A percentile compares a stretch with the other conserved stretches of the same genome.
Evolutionary conservation across 345 rosid genomes (phyloP).

Genomic region (Eucalyptus marginata): DNA sequence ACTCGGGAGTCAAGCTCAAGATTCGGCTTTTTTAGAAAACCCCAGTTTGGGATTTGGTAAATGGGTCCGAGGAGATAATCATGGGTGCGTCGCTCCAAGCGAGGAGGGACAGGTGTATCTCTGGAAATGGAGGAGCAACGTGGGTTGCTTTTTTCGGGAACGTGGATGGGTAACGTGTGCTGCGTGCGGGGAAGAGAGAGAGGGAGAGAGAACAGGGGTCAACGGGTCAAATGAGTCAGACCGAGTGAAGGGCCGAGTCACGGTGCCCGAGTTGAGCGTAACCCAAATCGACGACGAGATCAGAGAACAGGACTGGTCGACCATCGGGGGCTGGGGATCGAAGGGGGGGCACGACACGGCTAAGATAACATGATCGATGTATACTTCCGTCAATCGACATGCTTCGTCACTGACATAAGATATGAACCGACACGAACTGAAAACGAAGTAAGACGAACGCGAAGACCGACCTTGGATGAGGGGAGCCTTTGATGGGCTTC

Average conservation of each 20-base stretch:
- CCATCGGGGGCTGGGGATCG: not conserved
- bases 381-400: not conserved
- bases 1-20: not conserved
- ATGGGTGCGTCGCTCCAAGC: not conserved
- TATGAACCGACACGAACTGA: not conserved
- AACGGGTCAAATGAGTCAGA: not conserved
- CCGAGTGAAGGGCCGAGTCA: not conserved
- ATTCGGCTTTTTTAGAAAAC: not conserved
- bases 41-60: not conserved
- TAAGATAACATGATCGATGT: not conserved
- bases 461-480: constrained; percentile 79
- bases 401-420: not conserved
- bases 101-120: not conserved
- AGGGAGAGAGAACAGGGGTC: not conserved
- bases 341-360: no score
- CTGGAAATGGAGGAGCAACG: not conserved
- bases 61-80: not conserved
- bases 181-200: not conserved
- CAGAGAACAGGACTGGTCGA: not conserved
- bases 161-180: not conserved
- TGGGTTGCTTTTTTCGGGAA: not conserved
- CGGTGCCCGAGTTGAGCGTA: not conserved
- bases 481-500: constrained; percentile 96
- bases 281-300: not conserved
- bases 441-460: not conserved